Evolutionary conservation across 2,329 filamentous ascomycete genomes (phyloP).

Genomic region (Seiridium unicorne): DNA sequence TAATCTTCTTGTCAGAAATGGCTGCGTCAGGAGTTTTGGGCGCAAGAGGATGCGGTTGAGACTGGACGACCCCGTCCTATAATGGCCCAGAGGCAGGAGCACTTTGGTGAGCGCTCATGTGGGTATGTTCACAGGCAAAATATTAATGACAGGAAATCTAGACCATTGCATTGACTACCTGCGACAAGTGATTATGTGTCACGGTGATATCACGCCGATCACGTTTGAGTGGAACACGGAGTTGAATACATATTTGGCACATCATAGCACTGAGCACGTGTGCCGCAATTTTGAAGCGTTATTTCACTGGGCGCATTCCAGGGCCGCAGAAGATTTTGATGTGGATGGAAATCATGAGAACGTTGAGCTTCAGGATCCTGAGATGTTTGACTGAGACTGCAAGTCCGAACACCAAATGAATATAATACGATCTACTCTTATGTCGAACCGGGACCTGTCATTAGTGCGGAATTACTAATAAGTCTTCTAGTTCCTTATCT

Average conservation of each 20-base stretch:
- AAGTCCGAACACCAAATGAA: too few relatives aligned
- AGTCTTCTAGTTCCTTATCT: too few relatives aligned
- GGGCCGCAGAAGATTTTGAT: neutral
- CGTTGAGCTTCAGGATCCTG: neutral
- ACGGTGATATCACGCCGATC: neutral
- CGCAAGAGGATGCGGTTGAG: neutral
- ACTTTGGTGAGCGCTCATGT: too few relatives aligned
- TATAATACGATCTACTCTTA: too few relatives aligned
- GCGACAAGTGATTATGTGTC: neutral
- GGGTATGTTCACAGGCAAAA: too few relatives aligned
- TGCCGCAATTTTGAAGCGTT: neutral
- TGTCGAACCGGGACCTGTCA: too few relatives aligned
- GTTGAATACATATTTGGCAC: neutral
- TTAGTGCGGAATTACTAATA: too few relatives aligned
- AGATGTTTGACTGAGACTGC: neutral
- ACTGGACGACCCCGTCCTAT: too few relatives aligned
- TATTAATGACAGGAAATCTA: neutral
- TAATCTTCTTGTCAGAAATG: too few relatives aligned
- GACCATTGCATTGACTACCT: neutral
- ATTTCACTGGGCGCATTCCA: neutral
- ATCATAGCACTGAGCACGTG: neutral
- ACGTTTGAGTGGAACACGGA: neutral
- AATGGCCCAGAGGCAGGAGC: too few relatives aligned
- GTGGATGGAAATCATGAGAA: neutral
- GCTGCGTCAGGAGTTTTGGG: neutral